A percentile compares a stretch with the other conserved stretches of the same genome.
phyloP scores from a whole-genome alignment of 257 asterid genomes.

The Osmanthus fragrans region DNA sequence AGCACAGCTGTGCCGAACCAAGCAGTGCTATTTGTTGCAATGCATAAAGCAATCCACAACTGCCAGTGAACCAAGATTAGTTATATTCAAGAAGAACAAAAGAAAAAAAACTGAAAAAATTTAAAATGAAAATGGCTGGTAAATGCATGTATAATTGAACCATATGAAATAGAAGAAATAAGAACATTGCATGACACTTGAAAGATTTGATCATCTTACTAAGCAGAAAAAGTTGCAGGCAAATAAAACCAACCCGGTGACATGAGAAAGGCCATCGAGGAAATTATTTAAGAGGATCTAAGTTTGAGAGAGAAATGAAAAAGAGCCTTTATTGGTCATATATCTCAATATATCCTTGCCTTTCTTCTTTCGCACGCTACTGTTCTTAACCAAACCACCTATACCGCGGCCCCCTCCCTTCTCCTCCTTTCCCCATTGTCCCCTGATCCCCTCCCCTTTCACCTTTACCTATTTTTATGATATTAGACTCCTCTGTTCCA shows the following conservation, averaged over 20 bases:
- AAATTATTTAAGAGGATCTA: too few species aligned
- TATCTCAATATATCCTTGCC: too few species aligned
- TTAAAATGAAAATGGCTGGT: not conserved
- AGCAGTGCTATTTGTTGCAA: slow-evolving; percentile 64
- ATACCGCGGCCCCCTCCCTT: too few species aligned
- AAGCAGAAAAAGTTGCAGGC: not conserved
- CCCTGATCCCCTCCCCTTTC: too few species aligned
- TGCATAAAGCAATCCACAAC: slow-evolving; percentile 64
- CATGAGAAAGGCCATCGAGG: too few species aligned
- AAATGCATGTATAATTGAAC: not conserved
- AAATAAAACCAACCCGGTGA: too few species aligned
- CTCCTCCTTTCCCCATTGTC: too few species aligned
- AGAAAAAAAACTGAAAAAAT: not conserved
- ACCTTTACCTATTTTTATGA: too few species aligned
- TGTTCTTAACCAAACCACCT: too few species aligned
- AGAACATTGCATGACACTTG: not conserved
- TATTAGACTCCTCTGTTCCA: not conserved
- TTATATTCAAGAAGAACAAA: not conserved
- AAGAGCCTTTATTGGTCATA: too few species aligned
- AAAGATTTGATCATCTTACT: not conserved
- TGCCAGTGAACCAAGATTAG: slow-evolving; percentile 33
- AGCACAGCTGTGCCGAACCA: slow-evolving; percentile 75
- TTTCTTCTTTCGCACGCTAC: too few species aligned
- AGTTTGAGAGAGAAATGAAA: too few species aligned
- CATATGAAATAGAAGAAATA: not conserved